Base-by-base conservation (phyloP, 305 asterid species). In the Fraxinus baroniana region DNA sequence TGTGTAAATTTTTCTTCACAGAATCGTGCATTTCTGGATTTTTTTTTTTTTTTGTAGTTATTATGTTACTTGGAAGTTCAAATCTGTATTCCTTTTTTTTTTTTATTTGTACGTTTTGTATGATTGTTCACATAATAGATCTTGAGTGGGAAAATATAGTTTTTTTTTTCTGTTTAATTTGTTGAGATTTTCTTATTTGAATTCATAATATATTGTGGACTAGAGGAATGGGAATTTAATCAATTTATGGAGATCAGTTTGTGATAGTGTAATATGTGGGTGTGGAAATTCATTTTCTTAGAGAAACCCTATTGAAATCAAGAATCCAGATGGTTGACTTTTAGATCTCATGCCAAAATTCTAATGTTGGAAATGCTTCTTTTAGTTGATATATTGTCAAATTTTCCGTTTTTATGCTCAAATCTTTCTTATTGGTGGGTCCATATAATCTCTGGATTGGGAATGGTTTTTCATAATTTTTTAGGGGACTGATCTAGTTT, bases 341-440 rank as follows among this genome's bases (percentile, higher is more conserved):
- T 15, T 46, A 66, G 89, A 86, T 88, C 85, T 79, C 82, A 44
- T 35, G 79, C 37, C 22, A 76, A 78, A 66, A 39, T 73, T 73
- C 62, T 9, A 74, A 73, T 78, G 74, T 33, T 28, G n/a, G 74
- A 10, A 66, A 26, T 66, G 33, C 74, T 66, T 66, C 7, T 26
- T 66, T 28, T 64, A 24, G n/a, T 26, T 66, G 74, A 66, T 28
- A 66, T 66, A 24, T 28, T 24, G 35, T 66, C 36, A 66, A 66
- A 26, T 22, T 66, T 66, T 24, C 68, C 70, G 36, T 22, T 0
- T 7, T 77, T 78, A 81, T 80, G 80, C 41, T 80, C 74, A 28
- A 60, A 60, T 82, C 13, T 5, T 20, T 75, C 76, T 66, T 8
- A 55, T 57, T 57, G 68, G 12, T n/a, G 68, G 66, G 9, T 55